These are phyloP conservation scores for Cyclospora cayetanensis DNA, from an alignment of 169 alveolate genomes.

Conservation along the genomic window DNA sequence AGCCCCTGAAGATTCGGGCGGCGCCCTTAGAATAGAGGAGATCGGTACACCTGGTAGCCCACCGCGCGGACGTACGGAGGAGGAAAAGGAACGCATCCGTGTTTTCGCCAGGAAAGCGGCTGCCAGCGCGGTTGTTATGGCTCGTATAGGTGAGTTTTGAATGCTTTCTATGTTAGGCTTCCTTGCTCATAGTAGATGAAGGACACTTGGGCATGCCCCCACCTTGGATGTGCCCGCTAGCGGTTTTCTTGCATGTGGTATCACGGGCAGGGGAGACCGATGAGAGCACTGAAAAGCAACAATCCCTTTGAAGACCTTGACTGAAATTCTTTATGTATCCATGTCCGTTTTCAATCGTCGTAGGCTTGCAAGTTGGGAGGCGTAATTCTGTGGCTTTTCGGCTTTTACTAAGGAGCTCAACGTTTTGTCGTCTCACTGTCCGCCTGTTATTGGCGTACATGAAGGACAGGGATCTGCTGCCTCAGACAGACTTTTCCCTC, in stretches of 20 bases:
- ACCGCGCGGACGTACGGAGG: no score
- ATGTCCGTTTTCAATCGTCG: neutral
- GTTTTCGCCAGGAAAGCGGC: neutral
- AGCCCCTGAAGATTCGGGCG: no score
- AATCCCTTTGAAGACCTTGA: no score
- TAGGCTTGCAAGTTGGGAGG: conserved; percentile 10
- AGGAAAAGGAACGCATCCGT: conserved; percentile 23
- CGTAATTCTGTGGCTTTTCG: neutral
- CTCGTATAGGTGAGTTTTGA: conserved; percentile 35
- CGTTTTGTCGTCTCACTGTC: neutral
- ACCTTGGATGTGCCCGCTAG: no score
- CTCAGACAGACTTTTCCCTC: neutral
- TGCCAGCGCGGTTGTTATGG: conserved; percentile 2
- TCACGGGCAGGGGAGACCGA: no score
- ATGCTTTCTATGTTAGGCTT: no score
- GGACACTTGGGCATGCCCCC: no score
- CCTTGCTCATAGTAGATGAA: no score
- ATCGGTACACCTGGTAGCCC: no score
- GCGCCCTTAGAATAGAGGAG: no score
- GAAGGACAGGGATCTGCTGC: conserved; percentile 4
- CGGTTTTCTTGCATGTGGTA: no score
- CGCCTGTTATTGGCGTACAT: neutral
- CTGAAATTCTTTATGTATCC: neutral
- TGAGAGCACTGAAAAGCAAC: no score
- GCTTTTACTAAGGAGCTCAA: neutral